Evolutionary conservation across 1,284 basidiomycete species (phyloP), one percentile per base, ranked within the genome.

Genomic region (Vanrija sp.): DNA sequence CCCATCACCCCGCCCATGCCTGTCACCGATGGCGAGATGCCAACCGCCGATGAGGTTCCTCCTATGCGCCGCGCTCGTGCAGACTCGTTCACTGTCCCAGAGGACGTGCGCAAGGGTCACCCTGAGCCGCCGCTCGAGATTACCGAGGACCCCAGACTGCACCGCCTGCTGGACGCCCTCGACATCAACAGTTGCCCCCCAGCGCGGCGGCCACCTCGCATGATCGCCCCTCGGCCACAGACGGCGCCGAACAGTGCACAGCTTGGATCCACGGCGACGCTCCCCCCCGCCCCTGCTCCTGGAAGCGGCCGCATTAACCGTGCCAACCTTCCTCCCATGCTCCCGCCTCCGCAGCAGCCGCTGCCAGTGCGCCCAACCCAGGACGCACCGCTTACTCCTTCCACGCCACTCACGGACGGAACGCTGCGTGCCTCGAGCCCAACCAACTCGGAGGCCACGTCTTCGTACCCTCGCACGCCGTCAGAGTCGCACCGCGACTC

Each of bases 361-460:
- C 41, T 56, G 1, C 59, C 59, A 10, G 42, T 45, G 18, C 53
- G 47, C 0, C 59, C 55, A 8, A 18, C 15, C 19, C 47, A 51
- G 19, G 27, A 44, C n/a, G 15, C 42, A 9, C 51, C 49, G 18
- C 44, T 44, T 1, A 31, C 47, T n/a, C 51, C 55, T 9, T 47
- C 18, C 16, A 60, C 65, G 3, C 57, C 63, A 3, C 16, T 23
- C 45, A 54, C 46, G 47, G 54, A 31, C 53, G 43, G 36, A 16
- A 41, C 25, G 2, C 42, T 54, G 19, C 54, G 54, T 4, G 41
- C 65, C 0, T 58, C 63, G 6, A 64, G 56, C 57, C 67, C 69
- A 2, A 69, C 64, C 6, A 57, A 57, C 50, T 68, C 69, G 22
- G 69, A 71, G 7, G 52, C 57, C 10, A 67, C 66, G 1, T 64